Conservation (phyloP, 148 eudicot genomes). For the Silene conica region DNA sequence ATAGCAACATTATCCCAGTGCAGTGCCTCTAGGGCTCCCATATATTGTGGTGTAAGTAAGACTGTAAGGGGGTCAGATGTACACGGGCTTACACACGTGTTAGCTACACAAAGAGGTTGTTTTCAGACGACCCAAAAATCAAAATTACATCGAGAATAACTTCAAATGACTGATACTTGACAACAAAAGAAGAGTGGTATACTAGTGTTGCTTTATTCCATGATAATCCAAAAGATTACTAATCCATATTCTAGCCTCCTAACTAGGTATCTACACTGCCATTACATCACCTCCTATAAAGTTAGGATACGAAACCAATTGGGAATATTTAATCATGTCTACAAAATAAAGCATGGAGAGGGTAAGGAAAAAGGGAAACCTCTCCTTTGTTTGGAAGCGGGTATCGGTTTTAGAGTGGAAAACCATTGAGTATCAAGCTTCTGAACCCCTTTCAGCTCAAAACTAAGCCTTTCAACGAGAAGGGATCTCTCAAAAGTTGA, state of each 20-base stretch:
- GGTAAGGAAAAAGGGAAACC: conserved; percentile 30
- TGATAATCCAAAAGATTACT: background rate
- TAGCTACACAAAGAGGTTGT: background rate
- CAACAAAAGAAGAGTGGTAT: too few relatives aligned
- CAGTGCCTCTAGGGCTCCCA: background rate
- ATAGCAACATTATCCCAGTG: background rate
- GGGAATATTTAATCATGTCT: too few relatives aligned
- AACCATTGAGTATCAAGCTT: conserved; percentile 92
- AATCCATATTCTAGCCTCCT: too few relatives aligned
- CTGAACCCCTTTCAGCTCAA: conserved; percentile 78
- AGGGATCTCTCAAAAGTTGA: conserved; percentile 32
- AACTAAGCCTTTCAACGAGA: conserved; percentile 56
- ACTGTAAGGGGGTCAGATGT: too few relatives aligned
- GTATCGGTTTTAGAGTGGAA: conserved; percentile 44
- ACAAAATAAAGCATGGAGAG: background rate
- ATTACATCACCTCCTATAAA: too few relatives aligned
- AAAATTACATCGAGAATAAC: background rate
- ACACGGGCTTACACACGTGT: background rate
- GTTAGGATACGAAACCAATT: too few relatives aligned
- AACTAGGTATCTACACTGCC: too few relatives aligned
- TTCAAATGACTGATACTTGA: too few relatives aligned
- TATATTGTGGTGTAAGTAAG: too few relatives aligned
- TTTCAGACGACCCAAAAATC: background rate
- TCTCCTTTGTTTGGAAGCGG: conserved; percentile 51
- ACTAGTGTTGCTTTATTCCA: too few relatives aligned